These are phyloP conservation scores for Schoenoplectus tabernaemontani DNA, from an alignment of 202 grass and related monocot genomes.

Conservation along the genomic window DNA sequence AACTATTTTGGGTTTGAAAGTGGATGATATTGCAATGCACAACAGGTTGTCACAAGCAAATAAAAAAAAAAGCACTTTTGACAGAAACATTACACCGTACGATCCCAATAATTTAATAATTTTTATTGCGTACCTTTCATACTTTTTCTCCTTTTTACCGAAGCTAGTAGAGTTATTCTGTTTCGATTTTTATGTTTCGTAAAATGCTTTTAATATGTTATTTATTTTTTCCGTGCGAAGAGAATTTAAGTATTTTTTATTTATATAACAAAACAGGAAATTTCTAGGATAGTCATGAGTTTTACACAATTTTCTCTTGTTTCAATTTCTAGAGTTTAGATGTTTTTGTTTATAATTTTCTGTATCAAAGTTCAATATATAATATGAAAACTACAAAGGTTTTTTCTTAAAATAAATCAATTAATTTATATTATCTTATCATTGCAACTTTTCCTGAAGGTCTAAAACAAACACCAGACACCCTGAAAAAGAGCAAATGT, in stretches of 20 bases:
- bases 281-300: too few species aligned
- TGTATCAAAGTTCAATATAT: too few species aligned
- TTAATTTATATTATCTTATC: background rate
- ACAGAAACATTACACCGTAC: background rate
- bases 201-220: too few species aligned
- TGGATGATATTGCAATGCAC: background rate
- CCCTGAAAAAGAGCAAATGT: background rate
- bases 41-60: background rate
- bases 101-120: background rate
- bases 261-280: too few species aligned
- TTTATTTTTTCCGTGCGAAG: background rate
- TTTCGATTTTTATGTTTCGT: too few species aligned
- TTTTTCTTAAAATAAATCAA: background rate
- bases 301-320: too few species aligned
- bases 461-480: background rate
- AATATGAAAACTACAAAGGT: too few species aligned
- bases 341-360: too few species aligned
- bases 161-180: background rate
- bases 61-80: background rate
- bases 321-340: too few species aligned
- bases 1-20: background rate
- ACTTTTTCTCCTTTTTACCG: background rate
- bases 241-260: background rate
- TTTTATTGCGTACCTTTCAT: background rate
- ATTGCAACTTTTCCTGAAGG: background rate